Evolutionary conservation across 441 rosid genomes (phyloP), one percentile per base, ranked within the genome.

Genomic region (Arabidopsis hybrid): DNA sequence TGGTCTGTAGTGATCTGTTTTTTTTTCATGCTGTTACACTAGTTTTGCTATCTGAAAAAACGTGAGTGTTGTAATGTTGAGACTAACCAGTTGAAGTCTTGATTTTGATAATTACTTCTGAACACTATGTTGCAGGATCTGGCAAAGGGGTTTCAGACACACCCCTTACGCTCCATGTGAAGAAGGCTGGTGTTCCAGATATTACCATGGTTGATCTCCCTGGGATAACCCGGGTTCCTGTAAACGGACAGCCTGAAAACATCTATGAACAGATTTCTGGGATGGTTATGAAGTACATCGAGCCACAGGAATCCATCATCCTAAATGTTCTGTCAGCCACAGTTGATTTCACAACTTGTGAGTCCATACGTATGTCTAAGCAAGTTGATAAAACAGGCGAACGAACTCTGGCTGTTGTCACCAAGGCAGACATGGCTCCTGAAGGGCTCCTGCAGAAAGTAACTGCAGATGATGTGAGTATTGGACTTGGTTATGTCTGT

Each of bases 131-230:
- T 45, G 18, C 60, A 76, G 65, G 79, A 14, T 53, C 74, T 61
- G 79, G 75, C 0, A 69, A 76, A 45, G 74, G 71, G 4, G 69
- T 76, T 5, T 76, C 75, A 26, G 65, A 76, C 35, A 4, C 70
- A 38, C 51, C 70, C 4, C 3, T 76, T 11, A 76, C 71, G 0
- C 74, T 76, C 4, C 74, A 62, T 53, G 79, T 76, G 13, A 79
- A 75, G 39, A 85, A 79, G 10, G 36, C 14, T 0, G 84, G 79
- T 34, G 87, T 83, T 38, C 88, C 86, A 0, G 84, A 85, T 75
- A 56, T 85, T 1, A 85, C 88, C 0, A 85, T 83, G 86, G 77
- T 81, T 3, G 88, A 85, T 78, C 84, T 85, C 9, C 88, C 86
- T 0, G 84, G 86, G 1, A 85, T 85, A 52, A 81, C 81, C 0